Evolutionary conservation across 192 early-diverging fungal genomes (phyloP), one percentile per base, ranked within the genome.

Genomic region (Podila epigama): DNA sequence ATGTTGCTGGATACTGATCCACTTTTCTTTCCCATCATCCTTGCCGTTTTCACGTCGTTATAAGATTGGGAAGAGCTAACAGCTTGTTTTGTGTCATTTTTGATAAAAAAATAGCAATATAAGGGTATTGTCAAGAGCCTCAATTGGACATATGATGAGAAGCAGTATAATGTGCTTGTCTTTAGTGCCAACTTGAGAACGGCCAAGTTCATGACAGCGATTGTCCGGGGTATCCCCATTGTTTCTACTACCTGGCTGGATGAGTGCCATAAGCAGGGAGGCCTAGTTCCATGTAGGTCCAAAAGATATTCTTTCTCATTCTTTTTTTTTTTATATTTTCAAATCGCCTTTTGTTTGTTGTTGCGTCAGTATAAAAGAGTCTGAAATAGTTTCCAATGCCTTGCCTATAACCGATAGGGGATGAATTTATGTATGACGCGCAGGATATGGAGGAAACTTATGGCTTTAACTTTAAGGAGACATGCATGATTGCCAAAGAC

Each of bases 191-290:
- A 13, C 6, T 28, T 40, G 5, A 35, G 68, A 28, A 70, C 68
- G 6, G 20, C 15, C 7, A 70, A 70, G 29, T 31, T 62, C 3
- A 55, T 70, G 68, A 60, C 25, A 16, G 68, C 68, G 8, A 42
- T 70, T 18, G 68, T 32, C 11, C 35, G 18, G 39, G 39, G 68
- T 8, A 44, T 70, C 18, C 68, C 68, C 4, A 62, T 70, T 32
- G 68, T 70, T 20, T 33, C 52, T 25, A 12, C 42, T 4, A 12
- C 44, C 6, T 70, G 68, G 68, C 60, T 70, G 4, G 36, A 55
- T 13, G 53, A 70, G 15, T 62, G 51, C 9, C 25, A 57, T 10
- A 32, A 9, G n/a, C n/a, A 18, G 8, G 18, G 27, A 11, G 2
- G 41, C 8, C 62, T 62, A 48, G 5, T 57, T 3, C 51, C 59